phyloP scores from a whole-genome alignment of 495 filamentous ascomycete species.

The Lophiostoma macrostomum region DNA sequence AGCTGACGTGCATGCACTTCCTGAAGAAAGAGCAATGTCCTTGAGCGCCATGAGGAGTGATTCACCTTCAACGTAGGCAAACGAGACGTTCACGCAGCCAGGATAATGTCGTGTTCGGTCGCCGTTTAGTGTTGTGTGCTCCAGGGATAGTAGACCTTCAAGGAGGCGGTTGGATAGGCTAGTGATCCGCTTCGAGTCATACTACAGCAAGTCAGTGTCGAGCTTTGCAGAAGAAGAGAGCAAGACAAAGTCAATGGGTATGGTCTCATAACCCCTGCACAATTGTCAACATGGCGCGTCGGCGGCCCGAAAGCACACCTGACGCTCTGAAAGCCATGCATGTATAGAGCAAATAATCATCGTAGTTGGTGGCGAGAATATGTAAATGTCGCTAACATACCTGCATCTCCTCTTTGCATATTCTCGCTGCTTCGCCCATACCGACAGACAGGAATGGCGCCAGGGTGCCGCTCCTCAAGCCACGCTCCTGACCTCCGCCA shows the following conservation, averaged over 20 bases:
- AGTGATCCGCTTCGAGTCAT: constrained; percentile 81
- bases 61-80: constrained; percentile 97
- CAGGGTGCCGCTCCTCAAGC: constrained; percentile 87
- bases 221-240: constrained; percentile 1
- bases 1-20: constrained; percentile 94
- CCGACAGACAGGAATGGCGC: constrained; percentile 86
- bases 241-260: not conserved
- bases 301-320: constrained; percentile 41
- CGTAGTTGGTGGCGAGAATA: constrained; percentile 12
- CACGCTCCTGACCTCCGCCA: constrained; percentile 93
- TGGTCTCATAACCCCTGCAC: constrained; percentile 53
- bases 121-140: constrained; percentile 90
- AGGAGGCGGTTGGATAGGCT: constrained; percentile 77
- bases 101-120: constrained; percentile 82
- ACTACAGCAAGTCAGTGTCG: constrained; percentile 57
- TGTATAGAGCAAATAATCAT: constrained; percentile 70
- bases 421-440: constrained; percentile 91
- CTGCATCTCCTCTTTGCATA: constrained; percentile 81
- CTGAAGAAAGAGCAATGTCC: constrained; percentile 95
- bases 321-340: constrained; percentile 58
- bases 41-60: constrained; percentile 97
- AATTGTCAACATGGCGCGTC: constrained; percentile 50
- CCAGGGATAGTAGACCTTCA: constrained; percentile 76
- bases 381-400: constrained; percentile 54
- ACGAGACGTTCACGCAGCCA: constrained; percentile 96